Evolutionary conservation across 2,329 filamentous ascomycete species (phyloP).

Genomic region (Pseudogymnoascus destructans): DNA sequence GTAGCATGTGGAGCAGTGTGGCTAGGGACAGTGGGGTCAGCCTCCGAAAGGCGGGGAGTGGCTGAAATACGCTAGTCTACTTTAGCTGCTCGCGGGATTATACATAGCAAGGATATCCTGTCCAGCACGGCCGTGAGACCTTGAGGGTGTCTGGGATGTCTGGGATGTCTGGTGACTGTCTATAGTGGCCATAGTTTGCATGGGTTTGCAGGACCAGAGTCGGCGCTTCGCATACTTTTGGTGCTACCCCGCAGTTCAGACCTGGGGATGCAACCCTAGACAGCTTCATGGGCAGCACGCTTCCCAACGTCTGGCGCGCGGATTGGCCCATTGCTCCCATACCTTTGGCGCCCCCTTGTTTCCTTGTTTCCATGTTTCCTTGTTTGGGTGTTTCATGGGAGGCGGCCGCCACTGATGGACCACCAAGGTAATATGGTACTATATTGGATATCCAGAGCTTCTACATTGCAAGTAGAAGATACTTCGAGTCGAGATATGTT

Average conservation of each 20-base stretch:
- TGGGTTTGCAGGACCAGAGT: background rate
- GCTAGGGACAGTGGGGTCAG: background rate
- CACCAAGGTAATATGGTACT: background rate
- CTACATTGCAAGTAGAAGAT: background rate
- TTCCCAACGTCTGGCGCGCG: background rate
- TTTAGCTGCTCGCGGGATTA: background rate
- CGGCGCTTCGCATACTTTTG: background rate
- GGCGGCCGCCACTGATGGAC: background rate
- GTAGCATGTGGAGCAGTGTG: background rate
- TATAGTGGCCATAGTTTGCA: background rate
- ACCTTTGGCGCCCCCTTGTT: background rate
- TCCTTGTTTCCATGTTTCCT: too few species aligned
- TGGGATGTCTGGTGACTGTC: slow-evolving; percentile 2
- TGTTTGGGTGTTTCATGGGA: background rate
- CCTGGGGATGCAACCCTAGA: background rate
- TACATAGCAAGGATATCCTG: background rate
- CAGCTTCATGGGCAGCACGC: background rate
- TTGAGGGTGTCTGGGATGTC: background rate
- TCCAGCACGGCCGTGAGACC: background rate
- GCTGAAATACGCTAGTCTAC: background rate
- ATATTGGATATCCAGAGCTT: background rate
- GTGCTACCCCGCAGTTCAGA: slow-evolving; percentile 2
- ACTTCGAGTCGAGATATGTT: background rate
- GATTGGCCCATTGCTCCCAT: background rate
- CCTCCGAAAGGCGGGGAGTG: background rate